A percentile compares a stretch with the other conserved stretches of the same genome.
Evolutionary conservation across 2,329 filamentous ascomycete species (phyloP).

Genomic region (Chaetoscypha palmicola): DNA sequence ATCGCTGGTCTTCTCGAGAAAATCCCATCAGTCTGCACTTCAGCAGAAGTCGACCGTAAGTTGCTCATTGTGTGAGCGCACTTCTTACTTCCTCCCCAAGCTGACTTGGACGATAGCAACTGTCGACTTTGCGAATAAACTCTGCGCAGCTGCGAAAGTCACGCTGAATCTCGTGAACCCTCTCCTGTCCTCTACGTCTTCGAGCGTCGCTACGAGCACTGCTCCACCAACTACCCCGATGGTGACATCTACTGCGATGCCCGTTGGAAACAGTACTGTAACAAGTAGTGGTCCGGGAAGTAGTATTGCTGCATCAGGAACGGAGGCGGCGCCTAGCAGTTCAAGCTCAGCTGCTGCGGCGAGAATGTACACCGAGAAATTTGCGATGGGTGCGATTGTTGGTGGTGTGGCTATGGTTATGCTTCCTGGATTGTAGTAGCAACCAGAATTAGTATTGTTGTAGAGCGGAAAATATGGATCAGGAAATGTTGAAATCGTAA

Average conservation of each 20-base stretch:
- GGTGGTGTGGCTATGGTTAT: not conserved
- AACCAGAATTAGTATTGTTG: too few species aligned
- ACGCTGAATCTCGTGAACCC: not conserved
- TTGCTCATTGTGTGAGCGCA: not conserved
- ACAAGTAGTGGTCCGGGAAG: not conserved
- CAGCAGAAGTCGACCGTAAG: not conserved
- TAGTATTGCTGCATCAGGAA: not conserved
- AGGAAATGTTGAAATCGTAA: too few species aligned
- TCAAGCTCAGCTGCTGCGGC: not conserved
- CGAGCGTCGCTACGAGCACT: not conserved
- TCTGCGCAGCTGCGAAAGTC: not conserved
- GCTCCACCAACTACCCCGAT: not conserved
- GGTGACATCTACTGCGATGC: not conserved
- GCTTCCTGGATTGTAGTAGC: too few species aligned
- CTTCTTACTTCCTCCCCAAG: too few species aligned
- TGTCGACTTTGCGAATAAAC: not conserved
- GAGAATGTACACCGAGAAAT: not conserved
- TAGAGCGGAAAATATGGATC: too few species aligned
- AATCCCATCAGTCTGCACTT: not conserved
- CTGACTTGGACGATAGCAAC: too few species aligned
- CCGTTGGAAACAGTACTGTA: not conserved
- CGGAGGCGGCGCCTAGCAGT: not conserved
- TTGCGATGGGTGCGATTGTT: not conserved
- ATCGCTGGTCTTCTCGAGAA: not conserved
- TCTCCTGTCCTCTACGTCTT: not conserved